These are phyloP conservation scores for Stentor roeselii DNA, from an alignment of 73 alveolate species.

Conservation along the genomic window DNA sequence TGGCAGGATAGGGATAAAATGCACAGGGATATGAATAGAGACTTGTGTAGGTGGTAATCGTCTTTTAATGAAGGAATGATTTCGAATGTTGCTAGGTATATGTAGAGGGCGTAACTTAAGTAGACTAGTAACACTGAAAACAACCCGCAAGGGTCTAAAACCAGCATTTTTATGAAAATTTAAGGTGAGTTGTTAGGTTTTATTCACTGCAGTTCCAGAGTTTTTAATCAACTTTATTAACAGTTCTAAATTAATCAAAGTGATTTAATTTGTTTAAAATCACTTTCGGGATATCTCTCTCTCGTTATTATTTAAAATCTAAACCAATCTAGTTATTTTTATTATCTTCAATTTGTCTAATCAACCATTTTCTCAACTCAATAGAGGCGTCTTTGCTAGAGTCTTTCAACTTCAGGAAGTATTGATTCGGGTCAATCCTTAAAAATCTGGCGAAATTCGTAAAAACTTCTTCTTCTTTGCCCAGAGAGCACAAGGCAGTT, in stretches of 20 bases:
- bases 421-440: no score
- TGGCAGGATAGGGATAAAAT: neutral
- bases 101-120: neutral
- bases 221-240: no score
- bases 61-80: neutral
- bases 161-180: neutral
- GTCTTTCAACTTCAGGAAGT: no score
- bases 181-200: neutral
- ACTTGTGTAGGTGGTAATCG: neutral
- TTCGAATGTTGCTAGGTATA: no score
- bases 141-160: neutral
- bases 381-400: no score
- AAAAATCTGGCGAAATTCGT: no score
- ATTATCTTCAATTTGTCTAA: neutral
- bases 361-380: no score
- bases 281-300: no score
- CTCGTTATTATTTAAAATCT: no score
- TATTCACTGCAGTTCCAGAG: neutral
- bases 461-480: neutral
- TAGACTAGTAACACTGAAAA: neutral
- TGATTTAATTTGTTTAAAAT: no score
- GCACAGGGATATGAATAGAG: neutral
- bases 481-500: neutral
- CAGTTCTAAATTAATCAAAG: neutral
- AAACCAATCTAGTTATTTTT: neutral